A percentile compares a stretch with the other conserved stretches of the same genome.
Evolutionary conservation across 2,329 filamentous ascomycete species (phyloP).

Genomic region (Metarhizium humberi): DNA sequence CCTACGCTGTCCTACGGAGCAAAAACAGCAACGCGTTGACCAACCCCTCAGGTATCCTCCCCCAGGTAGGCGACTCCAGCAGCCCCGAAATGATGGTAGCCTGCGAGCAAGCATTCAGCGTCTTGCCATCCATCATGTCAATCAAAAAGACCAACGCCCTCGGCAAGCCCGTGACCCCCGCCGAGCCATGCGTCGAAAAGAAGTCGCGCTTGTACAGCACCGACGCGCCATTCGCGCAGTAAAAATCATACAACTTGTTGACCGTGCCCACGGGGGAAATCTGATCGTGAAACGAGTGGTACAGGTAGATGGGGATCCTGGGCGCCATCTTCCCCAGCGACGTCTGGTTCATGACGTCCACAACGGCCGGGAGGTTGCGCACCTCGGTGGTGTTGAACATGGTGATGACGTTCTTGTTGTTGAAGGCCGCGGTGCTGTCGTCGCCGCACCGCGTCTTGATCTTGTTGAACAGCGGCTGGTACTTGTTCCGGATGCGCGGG

Average conservation of each 20-base stretch:
- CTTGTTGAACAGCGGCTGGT: conserved; percentile 18
- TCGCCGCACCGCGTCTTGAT: conserved; percentile 16
- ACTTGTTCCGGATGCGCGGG: conserved; percentile 11
- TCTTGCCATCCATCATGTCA: too few species aligned
- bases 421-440: conserved; percentile 18
- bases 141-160: too few species aligned
- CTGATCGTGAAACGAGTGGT: neutral
- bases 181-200: too few species aligned
- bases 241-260: conserved; percentile 1
- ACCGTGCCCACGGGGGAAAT: neutral
- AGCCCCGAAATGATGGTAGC: too few species aligned
- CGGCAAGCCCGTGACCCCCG: too few species aligned
- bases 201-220: too few species aligned
- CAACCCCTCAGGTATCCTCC: too few species aligned
- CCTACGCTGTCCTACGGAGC: too few species aligned
- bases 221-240: neutral
- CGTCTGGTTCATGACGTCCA: neutral
- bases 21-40: too few species aligned
- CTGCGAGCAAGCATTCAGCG: too few species aligned
- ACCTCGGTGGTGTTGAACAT: conserved; percentile 26
- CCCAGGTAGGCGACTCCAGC: too few species aligned
- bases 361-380: neutral
- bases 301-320: conserved; percentile 1
- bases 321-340: neutral
- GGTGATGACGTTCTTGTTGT: conserved; percentile 24